These are phyloP conservation scores for Myrica gale DNA, from an alignment of 306 rosid species.

Conservation along the genomic window DNA sequence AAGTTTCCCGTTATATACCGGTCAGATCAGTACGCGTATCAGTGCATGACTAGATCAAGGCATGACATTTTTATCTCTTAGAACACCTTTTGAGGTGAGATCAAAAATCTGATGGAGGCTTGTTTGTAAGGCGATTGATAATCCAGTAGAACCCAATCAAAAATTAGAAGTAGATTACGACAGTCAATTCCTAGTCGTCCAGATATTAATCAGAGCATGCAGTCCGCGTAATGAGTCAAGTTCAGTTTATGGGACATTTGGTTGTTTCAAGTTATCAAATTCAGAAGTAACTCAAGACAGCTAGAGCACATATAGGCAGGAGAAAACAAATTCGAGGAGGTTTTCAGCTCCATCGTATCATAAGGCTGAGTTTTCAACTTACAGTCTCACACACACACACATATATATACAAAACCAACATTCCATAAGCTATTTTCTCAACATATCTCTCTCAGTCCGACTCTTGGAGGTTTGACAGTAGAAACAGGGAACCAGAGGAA, in stretches of 20 bases:
- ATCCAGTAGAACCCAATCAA: too few relatives aligned
- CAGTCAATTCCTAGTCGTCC: too few relatives aligned
- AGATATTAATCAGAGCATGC: too few relatives aligned
- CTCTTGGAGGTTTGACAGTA: constrained; percentile 69
- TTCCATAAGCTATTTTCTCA: neutral
- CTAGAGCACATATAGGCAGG: neutral
- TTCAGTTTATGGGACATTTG: neutral
- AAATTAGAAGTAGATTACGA: too few relatives aligned
- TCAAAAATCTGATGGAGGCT: too few relatives aligned
- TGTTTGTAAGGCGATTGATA: too few relatives aligned
- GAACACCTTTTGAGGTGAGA: too few relatives aligned
- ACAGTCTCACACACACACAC: neutral
- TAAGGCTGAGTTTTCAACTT: neutral
- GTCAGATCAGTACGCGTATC: too few relatives aligned
- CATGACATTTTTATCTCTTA: too few relatives aligned
- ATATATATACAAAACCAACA: neutral
- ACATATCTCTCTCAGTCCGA: constrained; percentile 21
- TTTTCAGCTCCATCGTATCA: neutral
- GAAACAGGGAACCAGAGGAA: constrained; percentile 72
- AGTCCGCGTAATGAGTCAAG: too few relatives aligned
- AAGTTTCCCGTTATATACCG: too few relatives aligned
- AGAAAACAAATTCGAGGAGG: neutral
- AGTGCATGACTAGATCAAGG: too few relatives aligned
- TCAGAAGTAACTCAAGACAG: neutral
- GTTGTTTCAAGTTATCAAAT: neutral